Base-by-base conservation (phyloP, 768 basidiomycete species). In the Russula sp. region DNA sequence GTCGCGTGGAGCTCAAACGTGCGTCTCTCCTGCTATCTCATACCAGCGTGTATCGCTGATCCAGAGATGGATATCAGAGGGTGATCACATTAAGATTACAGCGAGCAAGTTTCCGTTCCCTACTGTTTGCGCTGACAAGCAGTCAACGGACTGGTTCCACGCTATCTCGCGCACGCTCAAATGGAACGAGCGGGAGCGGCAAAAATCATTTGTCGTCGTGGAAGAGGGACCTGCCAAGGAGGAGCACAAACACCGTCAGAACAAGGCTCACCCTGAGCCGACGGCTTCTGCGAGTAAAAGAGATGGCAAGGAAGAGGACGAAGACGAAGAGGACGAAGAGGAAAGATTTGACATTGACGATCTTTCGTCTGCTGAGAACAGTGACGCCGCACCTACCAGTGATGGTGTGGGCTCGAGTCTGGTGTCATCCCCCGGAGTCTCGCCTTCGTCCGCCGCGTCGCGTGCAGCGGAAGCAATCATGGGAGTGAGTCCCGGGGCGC, bases 121-220 rank as follows among this genome's bases (percentile, higher is more conserved):
- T 7, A 98, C 97, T 3, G 94, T 99, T 7, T 98, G 96, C 69
- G 93, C 93, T 7, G 92, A 97, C 71, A 97, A 95, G 65, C 95
- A 97, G 71, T 97, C 94, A 20, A 92, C 91, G 2, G 97, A 99
- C 70, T 99, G 97, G 97, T 98, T 99, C 84, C 86, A 93, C 64
- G 83, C 96, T 5, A 98, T 99, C 65, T 92, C 93, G 39, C 83
- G 97, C 25, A 99, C 96, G 9, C 79, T 99, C 52, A 96, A 98
- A 73, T 98, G 97, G 97, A 99, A 99, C 75, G 96, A 99, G 73
- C 85, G 96, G 25, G 93, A 98, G 75, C 84, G 97, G 49, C 97
- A 99, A 71, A 99, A 98, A 72, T 97, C 94, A 7, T 98, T 98
- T 67, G 97, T 98, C 46, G 91, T 99, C 20, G 93, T 99, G 25